Conservation (phyloP, 2,329 filamentous ascomycete species). For the Helotiales sp. region DNA sequence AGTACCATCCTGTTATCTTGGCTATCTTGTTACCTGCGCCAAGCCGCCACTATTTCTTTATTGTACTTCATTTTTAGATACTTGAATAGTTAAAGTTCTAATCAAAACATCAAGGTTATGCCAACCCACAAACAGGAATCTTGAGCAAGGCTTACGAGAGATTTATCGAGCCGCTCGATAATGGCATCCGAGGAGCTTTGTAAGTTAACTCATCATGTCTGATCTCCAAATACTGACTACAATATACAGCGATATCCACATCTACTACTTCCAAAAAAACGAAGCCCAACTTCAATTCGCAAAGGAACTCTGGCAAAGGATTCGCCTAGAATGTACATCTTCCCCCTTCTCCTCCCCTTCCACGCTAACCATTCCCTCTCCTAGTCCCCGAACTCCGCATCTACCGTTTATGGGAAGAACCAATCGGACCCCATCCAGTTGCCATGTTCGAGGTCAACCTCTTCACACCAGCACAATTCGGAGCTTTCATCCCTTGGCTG, state of each 20-base stretch:
- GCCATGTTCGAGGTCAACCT: constrained; percentile 94
- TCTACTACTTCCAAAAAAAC: constrained; percentile 75
- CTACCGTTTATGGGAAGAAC: constrained; percentile 74
- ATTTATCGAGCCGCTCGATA: constrained; percentile 69
- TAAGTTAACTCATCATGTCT: constrained; percentile 41
- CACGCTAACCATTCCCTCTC: neutral
- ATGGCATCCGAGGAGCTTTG: constrained; percentile 70
- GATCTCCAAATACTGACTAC: neutral
- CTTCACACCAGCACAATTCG: constrained; percentile 83
- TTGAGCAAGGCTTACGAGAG: constrained; percentile 68
- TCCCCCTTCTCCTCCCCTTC: neutral
- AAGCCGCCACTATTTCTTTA: too few relatives aligned
- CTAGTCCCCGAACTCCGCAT: constrained; percentile 82
- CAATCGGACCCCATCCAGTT: constrained; percentile 78
- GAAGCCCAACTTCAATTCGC: constrained; percentile 66
- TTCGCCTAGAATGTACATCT: constrained; percentile 72
- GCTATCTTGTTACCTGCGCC: neutral
- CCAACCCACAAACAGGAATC: constrained; percentile 62
- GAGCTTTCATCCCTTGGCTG: constrained; percentile 85
- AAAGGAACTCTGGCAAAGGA: constrained; percentile 71
- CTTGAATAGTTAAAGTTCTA: too few relatives aligned
- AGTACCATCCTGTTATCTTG: neutral
- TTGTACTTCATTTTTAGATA: too few relatives aligned
- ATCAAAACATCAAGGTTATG: constrained; percentile 37
- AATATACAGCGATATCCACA: constrained; percentile 68